Evolutionary conservation across 2,329 filamentous ascomycete species (phyloP), one percentile per base, ranked within the genome.

Genomic region (Penicillium sp.): DNA sequence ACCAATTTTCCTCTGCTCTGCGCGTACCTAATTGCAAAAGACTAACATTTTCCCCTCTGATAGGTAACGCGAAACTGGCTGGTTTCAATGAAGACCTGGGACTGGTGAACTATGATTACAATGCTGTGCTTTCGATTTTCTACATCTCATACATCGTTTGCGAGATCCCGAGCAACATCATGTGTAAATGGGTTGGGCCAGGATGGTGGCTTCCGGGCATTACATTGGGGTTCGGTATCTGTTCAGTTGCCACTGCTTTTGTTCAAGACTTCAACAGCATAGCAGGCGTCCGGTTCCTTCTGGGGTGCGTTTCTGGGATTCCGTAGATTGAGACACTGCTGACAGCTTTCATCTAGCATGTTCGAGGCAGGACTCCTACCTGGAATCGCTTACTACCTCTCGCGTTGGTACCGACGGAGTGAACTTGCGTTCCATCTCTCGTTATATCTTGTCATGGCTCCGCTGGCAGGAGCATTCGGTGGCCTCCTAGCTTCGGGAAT

Each of bases 311-410:
- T 1, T 30, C 6, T 13, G 3, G 2, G 11, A 27, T 7, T 4
- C 10, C 10, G 10, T 10, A 30, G 16, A 11, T 1, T 18, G 10
- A 6, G 7, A 4, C 29, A 46, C 12, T 36, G 22, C 47, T 50
- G n/a, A 50, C 25, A 13, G 12, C 1, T 9, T n/a, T 29, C 4
- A 3, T 4, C 8, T 30, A 50, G 47, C 7, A 67, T 86, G 10
- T 88, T 88, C 50, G 87, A 90, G 67, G 83, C 86, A 0, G 86
- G 86, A 7, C 82, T 89, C 79, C 67, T 89, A 46, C 86, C 86
- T 0, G 86, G 86, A 0, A 87, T 88, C 34, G 84, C 84, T 0
- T 89, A 88, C 67, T 89, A 88, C 59, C 70, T 88, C 16, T 84
- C 80, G 0, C 74, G 85, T 43, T 89, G 85, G 85, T 89, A 88